A percentile compares a stretch with the other conserved stretches of the same genome.
phyloP scores from a whole-genome alignment of 192 early-diverging fungal species.

The Entrophospora sp. region DNA sequence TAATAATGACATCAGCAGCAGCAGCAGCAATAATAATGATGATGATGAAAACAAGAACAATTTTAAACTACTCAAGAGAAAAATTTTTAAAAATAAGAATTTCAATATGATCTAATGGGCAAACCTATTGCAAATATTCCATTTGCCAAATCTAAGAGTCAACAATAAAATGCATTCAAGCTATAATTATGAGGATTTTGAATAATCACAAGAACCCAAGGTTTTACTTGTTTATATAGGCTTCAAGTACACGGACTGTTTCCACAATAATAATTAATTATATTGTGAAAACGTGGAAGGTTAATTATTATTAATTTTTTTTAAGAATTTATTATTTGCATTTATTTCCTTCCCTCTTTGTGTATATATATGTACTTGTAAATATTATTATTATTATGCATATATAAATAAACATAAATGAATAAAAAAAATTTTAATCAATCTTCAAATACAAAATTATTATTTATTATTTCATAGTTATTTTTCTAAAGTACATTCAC shows the following conservation, averaged over 20 bases:
- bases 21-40: not conserved
- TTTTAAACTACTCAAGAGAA: not conserved
- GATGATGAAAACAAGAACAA: not conserved
- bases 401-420: too few species aligned
- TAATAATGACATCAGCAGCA: not conserved
- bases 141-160: not conserved
- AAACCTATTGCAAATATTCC: not conserved
- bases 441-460: too few species aligned
- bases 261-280: not conserved
- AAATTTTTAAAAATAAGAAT: not conserved
- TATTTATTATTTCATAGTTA: too few species aligned
- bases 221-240: conserved; percentile 11
- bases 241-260: not conserved
- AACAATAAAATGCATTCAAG: not conserved
- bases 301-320: too few species aligned
- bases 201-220: conserved; percentile 1
- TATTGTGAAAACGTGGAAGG: too few species aligned
- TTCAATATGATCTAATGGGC: not conserved
- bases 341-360: too few species aligned
- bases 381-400: too few species aligned
- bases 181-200: not conserved
- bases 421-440: too few species aligned
- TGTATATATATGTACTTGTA: too few species aligned
- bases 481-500: too few species aligned
- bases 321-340: too few species aligned